Conservation (phyloP, 2,329 filamentous ascomycete species). For the Penicillium hesseltinei region DNA sequence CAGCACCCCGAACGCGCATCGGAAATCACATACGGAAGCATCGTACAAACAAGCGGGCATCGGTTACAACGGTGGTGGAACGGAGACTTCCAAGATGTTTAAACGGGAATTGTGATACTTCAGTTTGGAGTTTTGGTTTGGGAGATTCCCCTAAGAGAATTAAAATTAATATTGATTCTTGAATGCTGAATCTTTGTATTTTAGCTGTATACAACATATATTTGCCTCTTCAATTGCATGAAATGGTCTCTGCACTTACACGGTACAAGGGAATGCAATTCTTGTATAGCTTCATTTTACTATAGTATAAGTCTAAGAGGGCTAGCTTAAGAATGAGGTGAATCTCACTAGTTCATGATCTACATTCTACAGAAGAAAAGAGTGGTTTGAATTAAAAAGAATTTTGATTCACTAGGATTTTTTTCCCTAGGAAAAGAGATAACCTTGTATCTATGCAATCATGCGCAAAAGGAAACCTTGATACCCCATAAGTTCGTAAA, state of each 20-base stretch:
- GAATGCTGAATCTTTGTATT: not conserved
- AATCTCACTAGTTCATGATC: too few relatives aligned
- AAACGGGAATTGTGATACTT: constrained; percentile 1
- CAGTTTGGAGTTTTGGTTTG: not conserved
- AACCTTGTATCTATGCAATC: constrained; percentile 42
- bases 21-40: constrained; percentile 31
- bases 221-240: not conserved
- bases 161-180: not conserved
- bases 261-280: not conserved
- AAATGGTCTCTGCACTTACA: not conserved
- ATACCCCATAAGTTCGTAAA: constrained; percentile 42
- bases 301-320: not conserved
- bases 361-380: not conserved
- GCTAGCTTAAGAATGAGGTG: too few relatives aligned
- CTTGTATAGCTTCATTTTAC: not conserved
- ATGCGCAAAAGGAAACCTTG: constrained; percentile 32
- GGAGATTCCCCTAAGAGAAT: not conserved
- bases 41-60: constrained; percentile 31
- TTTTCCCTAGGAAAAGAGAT: constrained; percentile 23
- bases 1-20: constrained; percentile 40
- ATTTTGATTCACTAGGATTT: constrained; percentile 23
- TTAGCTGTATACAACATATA: not conserved
- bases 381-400: constrained; percentile 17
- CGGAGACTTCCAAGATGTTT: constrained; percentile 38
- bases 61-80: constrained; percentile 42